Base-by-base conservation (phyloP, 1,139 yeast genomes). In the Saccharomycopsis crataegensis region DNA sequence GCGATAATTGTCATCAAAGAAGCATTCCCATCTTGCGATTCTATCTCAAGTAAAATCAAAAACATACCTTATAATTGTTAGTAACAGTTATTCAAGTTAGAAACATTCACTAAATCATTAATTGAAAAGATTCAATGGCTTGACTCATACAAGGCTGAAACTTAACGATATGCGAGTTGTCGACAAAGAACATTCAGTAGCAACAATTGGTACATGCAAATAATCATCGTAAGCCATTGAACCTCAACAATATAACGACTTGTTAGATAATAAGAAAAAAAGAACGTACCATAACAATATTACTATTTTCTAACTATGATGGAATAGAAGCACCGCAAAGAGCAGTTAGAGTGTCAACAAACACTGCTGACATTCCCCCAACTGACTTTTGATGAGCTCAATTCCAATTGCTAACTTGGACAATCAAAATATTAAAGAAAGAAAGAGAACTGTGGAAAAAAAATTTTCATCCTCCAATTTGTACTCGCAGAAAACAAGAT, bases 111-210 rank as follows among this genome's bases (percentile, higher is more conserved):
- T n/a, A 38, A 38, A n/a, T 38, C 16, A 38, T 16, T 6, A 38
- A 16, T 38, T 38, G 16, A 16, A n/a, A 38, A n/a, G 42, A 6
- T 38, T 4, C 42, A 38, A 2, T 12, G 12, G 8, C 6, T 42
- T 11, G 31, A 83, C 87, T 82, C 88, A 82, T 82, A 82, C 87
- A 82, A 82, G 87, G 87, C 87, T 82, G 87, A 82, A 82, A 82
- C 88, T 82, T 82, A 82, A 82, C 86, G 86, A 82, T 64, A 71
- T 78, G 84, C 83, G 43, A 67, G 71, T 79, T 82, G 87, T 82
- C 87, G 77, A 81, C 87, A 80, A 74, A 74, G 76, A 68, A 62
- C 65, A 78, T 81, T 82, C 88, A 79, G 88, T 82, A 76, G 88
- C 87, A 82, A 82, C 88, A 82, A 82, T 82, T 82, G 87, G 87